Evolutionary conservation across 257 asterid genomes (phyloP).

Genomic region (Asclepias syriaca): DNA sequence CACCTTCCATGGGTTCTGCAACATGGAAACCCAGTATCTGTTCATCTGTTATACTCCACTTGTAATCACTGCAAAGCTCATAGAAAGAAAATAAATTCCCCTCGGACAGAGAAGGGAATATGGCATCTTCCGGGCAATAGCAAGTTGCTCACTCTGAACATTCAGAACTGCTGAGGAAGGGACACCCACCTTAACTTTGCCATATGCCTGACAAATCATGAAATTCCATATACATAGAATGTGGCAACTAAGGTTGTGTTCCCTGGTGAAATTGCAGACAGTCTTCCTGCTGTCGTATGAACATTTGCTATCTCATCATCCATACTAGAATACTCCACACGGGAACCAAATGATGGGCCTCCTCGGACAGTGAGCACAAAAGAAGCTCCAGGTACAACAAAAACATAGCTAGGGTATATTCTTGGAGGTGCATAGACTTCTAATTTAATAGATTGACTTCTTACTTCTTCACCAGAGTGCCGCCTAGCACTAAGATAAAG

Average conservation of each 20-base stretch:
- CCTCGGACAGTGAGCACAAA: slow-evolving; percentile 67
- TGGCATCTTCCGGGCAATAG: slow-evolving; percentile 55
- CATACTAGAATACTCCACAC: slow-evolving; percentile 46
- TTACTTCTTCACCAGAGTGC: slow-evolving; percentile 61
- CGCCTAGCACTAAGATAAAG: slow-evolving; percentile 63
- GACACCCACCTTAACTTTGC: slow-evolving; percentile 65
- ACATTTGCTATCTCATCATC: slow-evolving; percentile 55
- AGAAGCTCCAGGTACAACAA: slow-evolving; percentile 89
- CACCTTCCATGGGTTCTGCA: slow-evolving; percentile 20
- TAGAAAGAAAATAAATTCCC: slow-evolving; percentile 82
- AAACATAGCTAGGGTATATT: slow-evolving; percentile 58
- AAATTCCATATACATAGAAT: slow-evolving; percentile 49
- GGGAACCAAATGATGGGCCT: slow-evolving; percentile 69
- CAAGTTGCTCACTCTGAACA: slow-evolving; percentile 71
- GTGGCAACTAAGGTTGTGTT: slow-evolving; percentile 61
- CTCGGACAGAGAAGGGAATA: slow-evolving; percentile 64
- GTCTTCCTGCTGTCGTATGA: slow-evolving; percentile 49
- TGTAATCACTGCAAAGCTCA: slow-evolving; percentile 61
- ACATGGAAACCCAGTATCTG: slow-evolving; percentile 46
- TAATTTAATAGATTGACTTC: slow-evolving; percentile 57
- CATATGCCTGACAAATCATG: slow-evolving; percentile 63
- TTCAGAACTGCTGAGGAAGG: slow-evolving; percentile 66
- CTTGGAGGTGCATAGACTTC: slow-evolving; percentile 85
- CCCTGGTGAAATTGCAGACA: slow-evolving; percentile 70
- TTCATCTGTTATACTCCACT: slow-evolving; percentile 63